Conservation (phyloP, 352 stramenopile species). For the Globisporangium splendens region DNA sequence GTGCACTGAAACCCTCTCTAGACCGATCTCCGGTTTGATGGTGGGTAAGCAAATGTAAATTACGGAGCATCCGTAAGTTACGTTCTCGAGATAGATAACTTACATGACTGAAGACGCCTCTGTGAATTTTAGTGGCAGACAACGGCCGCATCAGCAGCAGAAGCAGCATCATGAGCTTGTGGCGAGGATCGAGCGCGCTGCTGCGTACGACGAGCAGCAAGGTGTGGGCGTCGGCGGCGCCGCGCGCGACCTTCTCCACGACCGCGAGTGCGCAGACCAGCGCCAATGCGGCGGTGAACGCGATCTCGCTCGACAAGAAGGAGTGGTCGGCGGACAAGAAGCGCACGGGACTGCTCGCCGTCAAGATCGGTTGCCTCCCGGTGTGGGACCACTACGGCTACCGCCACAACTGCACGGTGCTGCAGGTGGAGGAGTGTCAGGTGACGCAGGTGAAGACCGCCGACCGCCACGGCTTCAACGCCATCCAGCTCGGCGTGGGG, state of each 20-base stretch:
- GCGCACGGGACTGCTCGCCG: slow-evolving; percentile 84
- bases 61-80: too few species aligned
- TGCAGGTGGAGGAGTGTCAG: slow-evolving; percentile 89
- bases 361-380: slow-evolving; percentile 99
- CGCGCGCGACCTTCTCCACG: slow-evolving; percentile 12
- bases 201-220: slow-evolving; percentile 12
- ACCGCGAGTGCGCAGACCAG: slow-evolving; percentile 1
- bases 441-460: slow-evolving; percentile 96
- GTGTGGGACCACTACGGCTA: slow-evolving; percentile 98
- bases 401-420: slow-evolving; percentile 94
- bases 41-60: too few species aligned
- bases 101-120: too few species aligned
- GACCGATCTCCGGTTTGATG: not conserved
- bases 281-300: slow-evolving; percentile 1
- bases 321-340: slow-evolving; percentile 79
- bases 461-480: slow-evolving; percentile 92
- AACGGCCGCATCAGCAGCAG: not conserved
- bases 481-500: slow-evolving; percentile 95
- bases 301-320: slow-evolving; percentile 21
- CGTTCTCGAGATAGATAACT: too few species aligned
- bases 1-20: not conserved
- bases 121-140: not conserved
- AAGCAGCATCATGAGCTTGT: slow-evolving; percentile 19
- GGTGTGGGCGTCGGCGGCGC: slow-evolving; percentile 9
- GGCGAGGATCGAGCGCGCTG: slow-evolving; percentile 32